Percentiles rank a stretch among this genome's conserved stretches.
These are phyloP conservation scores for Pestalotiopsis sp. DNA, from an alignment of 2,329 filamentous ascomycete genomes.

Conservation along the genomic window DNA sequence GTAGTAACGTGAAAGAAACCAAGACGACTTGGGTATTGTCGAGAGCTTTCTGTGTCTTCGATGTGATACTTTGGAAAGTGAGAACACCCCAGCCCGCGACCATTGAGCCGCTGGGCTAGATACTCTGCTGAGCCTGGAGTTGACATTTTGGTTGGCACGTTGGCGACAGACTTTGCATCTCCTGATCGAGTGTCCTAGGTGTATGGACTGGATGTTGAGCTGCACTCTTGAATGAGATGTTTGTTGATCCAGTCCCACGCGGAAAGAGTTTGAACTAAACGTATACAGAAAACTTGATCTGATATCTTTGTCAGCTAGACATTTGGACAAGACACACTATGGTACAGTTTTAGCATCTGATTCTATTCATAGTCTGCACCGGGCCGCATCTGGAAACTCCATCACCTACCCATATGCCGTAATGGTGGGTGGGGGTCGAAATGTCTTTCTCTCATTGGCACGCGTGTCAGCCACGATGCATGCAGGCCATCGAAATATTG, in stretches of 20 bases:
- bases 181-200: background rate
- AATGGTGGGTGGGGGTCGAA: background rate
- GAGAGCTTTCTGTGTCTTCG: background rate
- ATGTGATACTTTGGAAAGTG: slow-evolving; percentile 13
- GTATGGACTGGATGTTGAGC: background rate
- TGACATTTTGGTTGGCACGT: background rate
- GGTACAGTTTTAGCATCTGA: background rate
- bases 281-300: background rate
- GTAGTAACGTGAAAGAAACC: slow-evolving; percentile 9
- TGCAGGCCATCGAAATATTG: background rate
- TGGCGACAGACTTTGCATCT: background rate
- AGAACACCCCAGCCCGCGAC: slow-evolving; percentile 2
- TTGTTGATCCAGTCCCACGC: background rate
- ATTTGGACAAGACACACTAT: background rate
- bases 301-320: background rate
- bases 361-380: background rate
- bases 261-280: background rate
- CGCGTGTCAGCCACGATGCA: background rate
- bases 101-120: background rate
- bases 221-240: background rate
- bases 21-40: slow-evolving; percentile 12
- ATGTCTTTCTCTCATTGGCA: background rate
- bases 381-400: background rate
- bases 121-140: slow-evolving; percentile 10
- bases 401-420: background rate